These are phyloP conservation scores for Pleurotus salmoneostramineus DNA, from an alignment of 768 basidiomycete species.

Conservation along the genomic window DNA sequence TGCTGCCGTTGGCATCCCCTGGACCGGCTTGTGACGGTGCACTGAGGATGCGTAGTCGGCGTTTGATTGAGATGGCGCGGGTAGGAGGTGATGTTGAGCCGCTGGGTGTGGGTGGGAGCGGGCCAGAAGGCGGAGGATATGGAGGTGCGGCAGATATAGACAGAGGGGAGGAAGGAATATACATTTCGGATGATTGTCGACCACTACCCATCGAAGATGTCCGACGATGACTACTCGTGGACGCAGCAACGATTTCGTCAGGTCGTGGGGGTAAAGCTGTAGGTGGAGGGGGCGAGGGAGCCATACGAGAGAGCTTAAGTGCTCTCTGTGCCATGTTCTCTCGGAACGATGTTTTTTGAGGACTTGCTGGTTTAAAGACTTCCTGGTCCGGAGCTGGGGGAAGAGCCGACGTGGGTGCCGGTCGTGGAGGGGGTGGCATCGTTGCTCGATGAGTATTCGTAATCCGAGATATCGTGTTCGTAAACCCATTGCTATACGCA, in stretches of 20 bases:
- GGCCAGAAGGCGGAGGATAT: slow-evolving; percentile 40
- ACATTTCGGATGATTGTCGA: slow-evolving; percentile 20
- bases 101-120: slow-evolving; percentile 37
- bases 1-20: slow-evolving; percentile 17
- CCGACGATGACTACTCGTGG: slow-evolving; percentile 23
- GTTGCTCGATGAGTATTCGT: slow-evolving; percentile 48
- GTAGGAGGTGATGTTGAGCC: slow-evolving; percentile 15
- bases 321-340: slow-evolving; percentile 52
- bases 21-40: slow-evolving; percentile 40
- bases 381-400: slow-evolving; percentile 12
- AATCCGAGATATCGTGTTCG: slow-evolving; percentile 11
- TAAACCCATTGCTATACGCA: slow-evolving; percentile 7
- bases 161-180: slow-evolving; percentile 44
- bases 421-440: slow-evolving; percentile 63
- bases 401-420: slow-evolving; percentile 51
- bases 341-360: slow-evolving; percentile 43
- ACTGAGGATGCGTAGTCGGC: slow-evolving; percentile 66
- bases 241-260: slow-evolving; percentile 37
- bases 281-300: slow-evolving; percentile 64
- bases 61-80: slow-evolving; percentile 47
- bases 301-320: slow-evolving; percentile 52
- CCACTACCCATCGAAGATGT: slow-evolving; percentile 22
- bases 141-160: slow-evolving; percentile 23
- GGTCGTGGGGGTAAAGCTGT: slow-evolving; percentile 62
- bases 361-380: slow-evolving; percentile 4